phyloP scores from a whole-genome alignment of 257 asterid species.

The Solanum okadae region DNA sequence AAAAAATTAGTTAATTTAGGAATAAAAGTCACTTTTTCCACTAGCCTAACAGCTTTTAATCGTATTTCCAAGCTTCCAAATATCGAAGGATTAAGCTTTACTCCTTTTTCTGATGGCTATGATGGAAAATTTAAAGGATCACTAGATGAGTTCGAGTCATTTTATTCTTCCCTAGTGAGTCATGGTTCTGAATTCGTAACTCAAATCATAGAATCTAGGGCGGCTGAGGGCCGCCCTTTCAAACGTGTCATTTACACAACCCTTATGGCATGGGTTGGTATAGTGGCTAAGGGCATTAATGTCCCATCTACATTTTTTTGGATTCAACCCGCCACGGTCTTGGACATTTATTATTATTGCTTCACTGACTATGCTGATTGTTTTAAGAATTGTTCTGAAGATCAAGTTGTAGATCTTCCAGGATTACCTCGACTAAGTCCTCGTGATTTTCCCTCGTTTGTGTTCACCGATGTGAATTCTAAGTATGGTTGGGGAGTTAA shows the following conservation, averaged over 20 bases:
- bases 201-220: background rate
- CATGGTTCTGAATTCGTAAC: background rate
- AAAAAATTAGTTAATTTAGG: background rate
- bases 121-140: background rate
- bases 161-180: background rate
- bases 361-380: background rate
- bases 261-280: background rate
- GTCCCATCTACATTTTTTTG: background rate
- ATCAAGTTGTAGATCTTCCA: background rate
- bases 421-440: background rate
- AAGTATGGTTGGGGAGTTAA: background rate
- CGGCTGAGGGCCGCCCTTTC: background rate
- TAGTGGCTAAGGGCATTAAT: background rate
- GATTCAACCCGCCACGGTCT: slow-evolving; percentile 3
- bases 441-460: slow-evolving; percentile 4
- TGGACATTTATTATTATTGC: slow-evolving; percentile 4
- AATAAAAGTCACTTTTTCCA: slow-evolving; percentile 3
- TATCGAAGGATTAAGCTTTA: background rate
- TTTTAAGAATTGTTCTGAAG: background rate
- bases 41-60: background rate
- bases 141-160: background rate
- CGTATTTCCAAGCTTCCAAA: background rate
- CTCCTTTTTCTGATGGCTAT: background rate
- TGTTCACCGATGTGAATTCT: background rate
- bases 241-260: background rate